Conservation (phyloP, 192 early-diverging fungal genomes). For the Podila horticola region DNA sequence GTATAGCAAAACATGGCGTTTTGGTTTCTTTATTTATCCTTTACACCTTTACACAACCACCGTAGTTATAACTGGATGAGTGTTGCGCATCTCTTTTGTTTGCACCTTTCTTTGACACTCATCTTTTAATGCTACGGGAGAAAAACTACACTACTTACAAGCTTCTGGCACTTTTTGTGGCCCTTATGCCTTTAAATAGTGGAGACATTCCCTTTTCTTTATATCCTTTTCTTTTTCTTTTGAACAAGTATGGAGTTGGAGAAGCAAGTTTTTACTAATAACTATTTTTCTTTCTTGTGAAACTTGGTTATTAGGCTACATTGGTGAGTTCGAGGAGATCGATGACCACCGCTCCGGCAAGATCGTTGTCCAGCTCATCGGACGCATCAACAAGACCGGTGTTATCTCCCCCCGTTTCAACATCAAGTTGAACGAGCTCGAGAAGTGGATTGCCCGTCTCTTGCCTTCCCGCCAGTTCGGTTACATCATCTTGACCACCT, state of each 20-base stretch:
- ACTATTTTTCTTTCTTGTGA: not conserved
- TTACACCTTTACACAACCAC: conserved; percentile 17
- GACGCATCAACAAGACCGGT: conserved; percentile 99
- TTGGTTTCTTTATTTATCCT: not conserved
- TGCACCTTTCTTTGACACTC: conserved; percentile 42
- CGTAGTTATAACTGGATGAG: conserved; percentile 81
- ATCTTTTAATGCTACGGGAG: conserved; percentile 83
- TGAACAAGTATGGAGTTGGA: not conserved
- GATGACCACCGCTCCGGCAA: conserved; percentile 98
- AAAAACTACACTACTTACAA: conserved; percentile 65
- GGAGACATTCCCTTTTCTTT: conserved; percentile 27
- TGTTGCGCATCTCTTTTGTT: conserved; percentile 55
- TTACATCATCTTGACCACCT: conserved; percentile 90
- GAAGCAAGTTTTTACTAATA: not conserved
- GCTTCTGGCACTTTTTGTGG: conserved; percentile 51
- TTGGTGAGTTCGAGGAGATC: conserved; percentile 99
- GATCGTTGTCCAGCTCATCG: conserved; percentile 98
- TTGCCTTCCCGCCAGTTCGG: conserved; percentile 99
- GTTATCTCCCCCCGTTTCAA: conserved; percentile 99
- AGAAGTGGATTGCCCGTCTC: conserved; percentile 97
- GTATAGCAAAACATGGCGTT: conserved; percentile 25
- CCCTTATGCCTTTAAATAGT: conserved; percentile 51
- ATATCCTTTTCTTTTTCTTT: conserved; percentile 14
- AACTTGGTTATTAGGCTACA: conserved; percentile 77
- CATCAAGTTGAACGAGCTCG: conserved; percentile 92